Evolutionary conservation across 768 basidiomycete species (phyloP).

Genomic region (Agaricus blazei): DNA sequence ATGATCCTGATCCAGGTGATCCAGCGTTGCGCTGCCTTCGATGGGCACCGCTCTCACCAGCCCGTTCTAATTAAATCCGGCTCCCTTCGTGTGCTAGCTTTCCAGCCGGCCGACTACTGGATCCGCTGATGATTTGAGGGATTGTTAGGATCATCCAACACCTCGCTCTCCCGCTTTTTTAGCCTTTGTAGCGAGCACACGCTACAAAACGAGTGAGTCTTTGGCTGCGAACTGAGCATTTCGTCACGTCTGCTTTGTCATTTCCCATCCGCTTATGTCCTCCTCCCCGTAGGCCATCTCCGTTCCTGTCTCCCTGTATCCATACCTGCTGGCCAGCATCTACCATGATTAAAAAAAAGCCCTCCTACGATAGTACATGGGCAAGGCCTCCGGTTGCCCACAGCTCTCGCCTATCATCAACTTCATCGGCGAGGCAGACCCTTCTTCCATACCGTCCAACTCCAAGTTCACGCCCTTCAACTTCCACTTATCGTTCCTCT

Average conservation of each 20-base stretch:
- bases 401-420: neutral
- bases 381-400: neutral
- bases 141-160: slow-evolving; percentile 5
- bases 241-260: slow-evolving; percentile 5
- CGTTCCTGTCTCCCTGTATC: neutral
- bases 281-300: neutral
- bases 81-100: slow-evolving; percentile 5
- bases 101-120: neutral
- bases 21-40: slow-evolving; percentile 7
- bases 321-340: slow-evolving; percentile 8
- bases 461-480: neutral
- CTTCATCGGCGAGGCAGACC: neutral
- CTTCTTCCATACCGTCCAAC: slow-evolving; percentile 1
- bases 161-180: neutral
- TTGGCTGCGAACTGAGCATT: neutral
- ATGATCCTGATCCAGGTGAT: slow-evolving; percentile 6
- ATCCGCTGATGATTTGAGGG: slow-evolving; percentile 6
- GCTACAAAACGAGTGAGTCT: neutral
- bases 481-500: neutral
- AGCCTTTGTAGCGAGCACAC: neutral
- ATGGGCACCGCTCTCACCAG: neutral
- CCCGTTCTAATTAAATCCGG: neutral
- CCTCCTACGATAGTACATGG: slow-evolving; percentile 4
- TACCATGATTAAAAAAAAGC: slow-evolving; percentile 8
- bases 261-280: slow-evolving; percentile 9